Base-by-base conservation (phyloP, 1,139 yeast genomes). In the Scheffersomyces insectosa region DNA sequence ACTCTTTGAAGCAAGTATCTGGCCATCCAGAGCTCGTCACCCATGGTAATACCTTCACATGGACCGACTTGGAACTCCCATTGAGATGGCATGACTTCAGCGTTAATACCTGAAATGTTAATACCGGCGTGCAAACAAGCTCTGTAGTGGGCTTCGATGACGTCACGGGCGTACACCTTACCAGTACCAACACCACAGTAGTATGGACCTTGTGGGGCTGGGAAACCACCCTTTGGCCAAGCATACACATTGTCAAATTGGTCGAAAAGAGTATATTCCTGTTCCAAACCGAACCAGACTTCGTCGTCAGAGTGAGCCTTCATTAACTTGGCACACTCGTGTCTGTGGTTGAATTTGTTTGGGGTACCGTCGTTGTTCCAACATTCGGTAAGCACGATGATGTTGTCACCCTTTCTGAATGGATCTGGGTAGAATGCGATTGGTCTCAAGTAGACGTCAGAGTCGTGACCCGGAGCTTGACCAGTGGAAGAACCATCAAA, bases 1-100 rank as follows among this genome's bases (percentile, higher is more conserved):
- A 90, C 95, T 74, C 97, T 86, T 72, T 83, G 84, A 65, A 93
- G 78, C 60, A 93, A 78, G 72, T 88, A 93, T 74, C 99, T 85
- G 51, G 97, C 95, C 62, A 91, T 81, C 93, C 98, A 91, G 68
- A 93, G 82, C 71, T 93, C 85, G 71, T 93, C 99, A 69, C 97
- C 99, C 97, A 93, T 91, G 58, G 75, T 70, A 68, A 93, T 91
- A 64, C 99, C 99, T 53, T 72, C 81, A 75, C 97, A 89, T 53
- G 99, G 99, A 64, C 99, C 99, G 58, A 93, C 98, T 79, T 93
- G 99, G 88, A 88, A 93, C 78, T 93, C 99, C 99, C 99, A 93
- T 81, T 93, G 99, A 47, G 98, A 89, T 46, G 99, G 99, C 98
- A 93, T 93, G 55, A 93, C 99, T 79, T 93, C 99, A 58, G 99